Conservation (phyloP, 306 rosid species). For the Casuarina cunninghamiana region DNA sequence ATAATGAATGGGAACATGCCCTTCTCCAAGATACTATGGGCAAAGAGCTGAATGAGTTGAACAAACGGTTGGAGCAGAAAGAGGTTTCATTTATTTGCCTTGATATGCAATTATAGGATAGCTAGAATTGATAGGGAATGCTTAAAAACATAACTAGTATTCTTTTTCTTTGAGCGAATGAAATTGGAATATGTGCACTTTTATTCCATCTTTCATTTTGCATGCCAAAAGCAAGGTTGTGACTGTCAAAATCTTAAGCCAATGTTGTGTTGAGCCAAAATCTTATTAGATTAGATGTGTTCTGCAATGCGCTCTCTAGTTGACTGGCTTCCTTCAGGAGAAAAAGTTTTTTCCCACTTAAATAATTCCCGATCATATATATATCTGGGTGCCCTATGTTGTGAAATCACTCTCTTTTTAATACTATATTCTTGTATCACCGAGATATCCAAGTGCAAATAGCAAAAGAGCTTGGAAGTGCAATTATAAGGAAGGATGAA, state of each 20-base stretch:
- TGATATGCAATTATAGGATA: background rate
- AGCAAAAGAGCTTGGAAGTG: background rate
- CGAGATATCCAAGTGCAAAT: background rate
- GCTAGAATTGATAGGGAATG: conserved; percentile 1
- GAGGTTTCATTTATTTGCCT: conserved; percentile 51
- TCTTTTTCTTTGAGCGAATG: background rate
- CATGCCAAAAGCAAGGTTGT: background rate
- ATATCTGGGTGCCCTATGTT: conserved; percentile 2
- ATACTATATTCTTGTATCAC: background rate
- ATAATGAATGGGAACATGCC: conserved; percentile 71
- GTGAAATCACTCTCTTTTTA: background rate
- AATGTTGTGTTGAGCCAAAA: background rate
- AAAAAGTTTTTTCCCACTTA: background rate
- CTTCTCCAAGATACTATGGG: conserved; percentile 67
- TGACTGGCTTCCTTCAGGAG: background rate
- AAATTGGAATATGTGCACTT: background rate
- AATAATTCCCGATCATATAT: background rate
- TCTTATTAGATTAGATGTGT: background rate
- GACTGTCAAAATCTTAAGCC: conserved; percentile 11
- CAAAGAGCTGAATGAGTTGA: conserved; percentile 69
- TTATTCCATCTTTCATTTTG: background rate
- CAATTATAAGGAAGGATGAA: background rate
- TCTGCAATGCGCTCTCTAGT: conserved; percentile 6
- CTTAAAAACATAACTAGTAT: background rate
- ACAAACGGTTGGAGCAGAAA: conserved; percentile 75